Evolutionary conservation across 2,329 filamentous ascomycete species (phyloP), one percentile per base, ranked within the genome.

Genomic region (Bimuria novae-zelandiae): DNA sequence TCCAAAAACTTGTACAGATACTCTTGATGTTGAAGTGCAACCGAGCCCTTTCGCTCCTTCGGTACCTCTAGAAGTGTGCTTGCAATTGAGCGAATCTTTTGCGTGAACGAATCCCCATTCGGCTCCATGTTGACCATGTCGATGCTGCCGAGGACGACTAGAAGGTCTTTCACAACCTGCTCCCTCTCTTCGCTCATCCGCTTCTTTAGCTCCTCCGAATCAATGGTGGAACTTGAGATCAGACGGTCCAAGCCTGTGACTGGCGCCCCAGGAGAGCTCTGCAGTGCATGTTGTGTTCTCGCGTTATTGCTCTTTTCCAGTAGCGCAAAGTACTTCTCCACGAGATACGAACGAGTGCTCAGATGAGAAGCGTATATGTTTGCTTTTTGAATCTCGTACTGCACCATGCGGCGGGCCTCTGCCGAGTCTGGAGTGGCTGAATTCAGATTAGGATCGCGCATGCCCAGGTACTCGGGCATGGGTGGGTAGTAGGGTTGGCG

Each of bases 301-400:
- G 57, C 55, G n/a, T 61, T 63, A 17, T 60, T 61, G 62, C 87
- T 84, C 1, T 86, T 83, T 48, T 92, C 89, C 32, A 86, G 84
- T 1, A 94, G 79, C 62, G 86, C 86, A 72, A 90, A 90, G 75
- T 93, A 96, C 59, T 92, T 88, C 70, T 96, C 90, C 0, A 95
- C 90, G 51, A 93, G 85, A 69, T 91, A 92, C 0, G 89, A 93
- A 21, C 92, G 83, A 0, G 90, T 95, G 2, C 87, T 86, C 8
- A 96, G 79, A 64, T 92, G 88, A 5, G 88, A 93, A 2, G 87
- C 85, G 67, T 93, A 91, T 33, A 96, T 89, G 70, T 96, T 96
- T 6, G 90, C 89, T 70, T 95, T 96, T 70, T 96, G 91, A 25
- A 96, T 94, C 74, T 96, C 92, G 60, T 87, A 91, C 68, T 94